Percentiles rank a stretch among this genome's conserved stretches.
These are phyloP conservation scores for Lipomyces lipofer DNA, from an alignment of 805 yeast species.

Conservation along the genomic window DNA sequence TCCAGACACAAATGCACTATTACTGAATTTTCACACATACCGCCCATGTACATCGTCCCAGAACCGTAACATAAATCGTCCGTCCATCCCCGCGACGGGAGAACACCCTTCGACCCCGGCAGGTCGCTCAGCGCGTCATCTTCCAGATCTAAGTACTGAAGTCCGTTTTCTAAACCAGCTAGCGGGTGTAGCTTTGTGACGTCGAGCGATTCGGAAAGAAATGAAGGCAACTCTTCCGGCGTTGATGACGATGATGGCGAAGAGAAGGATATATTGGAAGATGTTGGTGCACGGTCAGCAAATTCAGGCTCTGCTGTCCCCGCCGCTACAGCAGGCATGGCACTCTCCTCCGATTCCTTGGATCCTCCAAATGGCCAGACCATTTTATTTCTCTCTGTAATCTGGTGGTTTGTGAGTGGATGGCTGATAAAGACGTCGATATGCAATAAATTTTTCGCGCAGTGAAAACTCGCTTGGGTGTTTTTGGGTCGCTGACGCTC, in stretches of 20 bases:
- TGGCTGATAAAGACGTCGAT: too few species aligned
- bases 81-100: conserved; percentile 97
- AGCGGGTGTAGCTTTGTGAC: conserved; percentile 32
- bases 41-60: conserved; percentile 82
- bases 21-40: conserved; percentile 9
- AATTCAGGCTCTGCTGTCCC: not conserved
- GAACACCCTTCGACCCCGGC: conserved; percentile 85
- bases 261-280: not conserved
- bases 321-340: not conserved
- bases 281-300: not conserved
- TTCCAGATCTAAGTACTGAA: conserved; percentile 88
- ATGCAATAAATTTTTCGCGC: not conserved
- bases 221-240: conserved; percentile 13
- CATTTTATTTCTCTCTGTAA: conserved; percentile 1
- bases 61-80: conserved; percentile 98
- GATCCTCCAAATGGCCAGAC: conserved; percentile 21
- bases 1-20: not conserved
- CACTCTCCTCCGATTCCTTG: not conserved
- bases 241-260: not conserved
- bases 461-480: not conserved
- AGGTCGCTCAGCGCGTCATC: conserved; percentile 72
- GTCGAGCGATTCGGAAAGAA: conserved; percentile 24
- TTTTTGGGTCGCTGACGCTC: too few species aligned
- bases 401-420: not conserved
- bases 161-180: conserved; percentile 37